These are phyloP conservation scores for Sutorius eximius DNA, from an alignment of 1,284 basidiomycete genomes.

Conservation along the genomic window DNA sequence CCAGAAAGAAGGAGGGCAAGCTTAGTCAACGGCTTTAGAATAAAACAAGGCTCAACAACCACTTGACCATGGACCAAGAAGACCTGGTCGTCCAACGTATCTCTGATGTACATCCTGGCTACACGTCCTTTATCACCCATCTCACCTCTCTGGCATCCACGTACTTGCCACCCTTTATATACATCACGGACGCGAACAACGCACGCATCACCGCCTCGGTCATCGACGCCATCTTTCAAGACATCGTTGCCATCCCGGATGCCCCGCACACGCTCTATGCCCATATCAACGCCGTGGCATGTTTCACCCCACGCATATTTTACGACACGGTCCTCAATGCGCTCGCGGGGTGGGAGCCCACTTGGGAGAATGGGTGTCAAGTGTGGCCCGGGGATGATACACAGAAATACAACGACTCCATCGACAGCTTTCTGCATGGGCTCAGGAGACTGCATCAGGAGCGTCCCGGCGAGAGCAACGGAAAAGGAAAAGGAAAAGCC, in stretches of 20 bases:
- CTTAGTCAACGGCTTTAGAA: slow-evolving; percentile 20
- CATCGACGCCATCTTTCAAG: slow-evolving; percentile 41
- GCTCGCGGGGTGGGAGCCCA: slow-evolving; percentile 52
- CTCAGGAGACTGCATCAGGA: slow-evolving; percentile 39
- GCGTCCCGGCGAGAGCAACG: slow-evolving; percentile 28
- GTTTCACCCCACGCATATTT: slow-evolving; percentile 63
- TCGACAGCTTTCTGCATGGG: slow-evolving; percentile 71
- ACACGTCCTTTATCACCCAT: slow-evolving; percentile 36
- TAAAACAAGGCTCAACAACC: slow-evolving; percentile 15
- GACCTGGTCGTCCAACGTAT: slow-evolving; percentile 12
- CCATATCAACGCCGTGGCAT: slow-evolving; percentile 60
- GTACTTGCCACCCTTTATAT: slow-evolving; percentile 66
- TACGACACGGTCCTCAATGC: slow-evolving; percentile 67
- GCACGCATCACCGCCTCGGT: slow-evolving; percentile 46
- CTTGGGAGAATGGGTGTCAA: slow-evolving; percentile 60
- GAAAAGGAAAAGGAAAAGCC: slow-evolving; percentile 39
- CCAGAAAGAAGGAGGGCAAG: too few relatives aligned
- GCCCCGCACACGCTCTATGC: slow-evolving; percentile 41
- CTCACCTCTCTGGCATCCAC: slow-evolving; percentile 50
- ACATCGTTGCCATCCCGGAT: slow-evolving; percentile 21
- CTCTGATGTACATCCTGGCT: slow-evolving; percentile 31
- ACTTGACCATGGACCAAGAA: slow-evolving; percentile 20
- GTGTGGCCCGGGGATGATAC: slow-evolving; percentile 49
- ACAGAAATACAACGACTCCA: slow-evolving; percentile 53
- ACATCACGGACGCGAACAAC: slow-evolving; percentile 62